A percentile compares a stretch with the other conserved stretches of the same genome.
Conservation (phyloP, 2,329 filamentous ascomycete species). For the Aspergillus terreus region DNA sequence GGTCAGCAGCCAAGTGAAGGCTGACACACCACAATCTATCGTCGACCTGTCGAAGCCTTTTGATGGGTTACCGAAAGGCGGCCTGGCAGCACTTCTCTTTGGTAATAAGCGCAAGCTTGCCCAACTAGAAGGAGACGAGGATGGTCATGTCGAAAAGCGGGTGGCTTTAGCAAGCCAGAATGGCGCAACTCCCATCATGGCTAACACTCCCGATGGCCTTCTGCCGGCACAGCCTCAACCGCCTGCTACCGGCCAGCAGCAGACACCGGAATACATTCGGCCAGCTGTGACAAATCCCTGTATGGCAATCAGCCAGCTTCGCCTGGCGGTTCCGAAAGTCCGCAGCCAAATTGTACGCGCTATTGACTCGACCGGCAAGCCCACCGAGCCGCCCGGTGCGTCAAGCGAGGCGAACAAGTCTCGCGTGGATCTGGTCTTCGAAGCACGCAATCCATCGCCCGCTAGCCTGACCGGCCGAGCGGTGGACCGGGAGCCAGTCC, state of each 20-base stretch:
- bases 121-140: slow-evolving; percentile 71
- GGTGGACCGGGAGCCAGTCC: slow-evolving; percentile 73
- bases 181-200: slow-evolving; percentile 69
- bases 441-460: slow-evolving; percentile 76
- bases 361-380: slow-evolving; percentile 56
- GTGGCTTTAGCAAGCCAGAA: slow-evolving; percentile 57
- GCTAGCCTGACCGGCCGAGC: slow-evolving; percentile 57
- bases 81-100: slow-evolving; percentile 77
- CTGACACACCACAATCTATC: slow-evolving; percentile 73
- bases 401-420: slow-evolving; percentile 43
- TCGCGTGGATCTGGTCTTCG: slow-evolving; percentile 71
- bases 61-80: slow-evolving; percentile 86
- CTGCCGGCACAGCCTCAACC: slow-evolving; percentile 67
- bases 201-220: slow-evolving; percentile 72
- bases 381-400: slow-evolving; percentile 37
- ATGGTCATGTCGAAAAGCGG: slow-evolving; percentile 58
- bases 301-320: slow-evolving; percentile 75
- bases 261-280: slow-evolving; percentile 77
- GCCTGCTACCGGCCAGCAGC: slow-evolving; percentile 57
- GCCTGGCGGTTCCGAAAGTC: slow-evolving; percentile 83
- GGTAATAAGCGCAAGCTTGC: slow-evolving; percentile 89
- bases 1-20: slow-evolving; percentile 60
- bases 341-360: slow-evolving; percentile 78
- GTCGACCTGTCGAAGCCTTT: slow-evolving; percentile 91
- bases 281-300: slow-evolving; percentile 82